Evolutionary conservation across 106 monocot genomes (phyloP), one percentile per base, ranked within the genome.

Genomic region (Dioscorea zingiberensis): DNA sequence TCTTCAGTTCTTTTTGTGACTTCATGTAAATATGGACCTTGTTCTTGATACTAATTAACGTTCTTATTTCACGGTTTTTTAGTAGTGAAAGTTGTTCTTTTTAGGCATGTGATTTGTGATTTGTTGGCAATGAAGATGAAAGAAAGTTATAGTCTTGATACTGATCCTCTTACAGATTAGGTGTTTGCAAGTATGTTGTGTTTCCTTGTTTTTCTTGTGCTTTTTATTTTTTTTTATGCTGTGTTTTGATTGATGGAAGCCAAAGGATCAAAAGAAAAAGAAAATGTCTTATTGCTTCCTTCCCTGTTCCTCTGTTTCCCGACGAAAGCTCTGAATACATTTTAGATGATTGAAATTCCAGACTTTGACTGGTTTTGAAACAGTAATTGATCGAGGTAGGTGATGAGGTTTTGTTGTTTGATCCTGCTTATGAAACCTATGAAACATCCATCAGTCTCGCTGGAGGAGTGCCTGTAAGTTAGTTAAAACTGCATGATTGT

Each of bases 381-480:
- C 82, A 95, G 94, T 80, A 57, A 83, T 95, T 61, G 76, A 85
- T 63, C 74, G 65, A 11, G 94, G n/a, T n/a, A n/a, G n/a, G 91
- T 7, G 90, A 95, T 62, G 94, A 95, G 48, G 85, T 91, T 30
- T 48, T 94, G 68, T 45, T 94, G 21, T 91, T 94, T 71, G 94
- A 94, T 78, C 94, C 94, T 74, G 80, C 85, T 65, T 94, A 85
- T 68, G 94, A 91, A 69, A 94, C 91, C 12, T 94, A 94, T 67
- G 83, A 76, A 55, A 59, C 94, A 25, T 85, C 87, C 53, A 83
- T 94, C 15, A 27, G 55, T 44, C 71, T 94, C 75, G 84, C 94
- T 59, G 87, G 94, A 63, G 90, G 90, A 46, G 63, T 83, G 14
- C 90, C 94, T 76, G 94, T 94, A 69, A 84, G 84, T 78, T 59